Percentiles rank a stretch among this genome's conserved stretches.
phyloP scores from a whole-genome alignment of 164 flowering plant genomes.

The Kalanchoe fedtschenkoi region DNA sequence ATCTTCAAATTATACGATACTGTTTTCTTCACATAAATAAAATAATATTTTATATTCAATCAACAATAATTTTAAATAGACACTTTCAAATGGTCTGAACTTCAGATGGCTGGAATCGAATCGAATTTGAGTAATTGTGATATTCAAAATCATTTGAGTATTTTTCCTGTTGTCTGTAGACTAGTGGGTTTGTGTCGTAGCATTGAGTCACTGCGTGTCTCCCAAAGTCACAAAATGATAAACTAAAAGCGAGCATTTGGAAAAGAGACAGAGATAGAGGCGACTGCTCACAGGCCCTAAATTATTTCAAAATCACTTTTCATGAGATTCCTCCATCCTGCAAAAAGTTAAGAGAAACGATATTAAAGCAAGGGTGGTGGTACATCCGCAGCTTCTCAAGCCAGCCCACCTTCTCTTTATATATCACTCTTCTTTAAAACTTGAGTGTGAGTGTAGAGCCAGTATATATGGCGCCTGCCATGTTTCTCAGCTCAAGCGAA shows the following conservation, averaged over 20 bases:
- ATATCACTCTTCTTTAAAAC: neutral
- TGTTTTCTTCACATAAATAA: too few relatives aligned
- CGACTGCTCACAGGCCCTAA: neutral
- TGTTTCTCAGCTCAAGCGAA: neutral
- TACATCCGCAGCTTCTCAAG: neutral
- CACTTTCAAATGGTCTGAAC: too few relatives aligned
- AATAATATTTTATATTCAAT: too few relatives aligned
- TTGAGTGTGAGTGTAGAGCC: neutral
- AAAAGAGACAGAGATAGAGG: neutral
- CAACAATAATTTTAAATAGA: too few relatives aligned
- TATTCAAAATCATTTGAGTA: too few relatives aligned
- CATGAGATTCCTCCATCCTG: neutral
- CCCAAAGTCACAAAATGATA: neutral
- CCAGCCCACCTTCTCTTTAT: neutral
- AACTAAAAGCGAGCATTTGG: neutral
- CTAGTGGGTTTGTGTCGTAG: too few relatives aligned
- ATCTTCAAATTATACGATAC: too few relatives aligned
- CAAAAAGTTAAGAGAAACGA: neutral
- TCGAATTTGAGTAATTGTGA: too few relatives aligned
- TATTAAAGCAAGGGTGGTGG: neutral
- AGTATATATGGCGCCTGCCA: neutral
- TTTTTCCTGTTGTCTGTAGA: too few relatives aligned
- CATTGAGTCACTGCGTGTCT: neutral
- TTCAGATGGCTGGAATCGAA: too few relatives aligned
- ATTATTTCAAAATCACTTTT: neutral